phyloP scores from a whole-genome alignment of 495 filamentous ascomycete species.

The Achaetomiella virescens region DNA sequence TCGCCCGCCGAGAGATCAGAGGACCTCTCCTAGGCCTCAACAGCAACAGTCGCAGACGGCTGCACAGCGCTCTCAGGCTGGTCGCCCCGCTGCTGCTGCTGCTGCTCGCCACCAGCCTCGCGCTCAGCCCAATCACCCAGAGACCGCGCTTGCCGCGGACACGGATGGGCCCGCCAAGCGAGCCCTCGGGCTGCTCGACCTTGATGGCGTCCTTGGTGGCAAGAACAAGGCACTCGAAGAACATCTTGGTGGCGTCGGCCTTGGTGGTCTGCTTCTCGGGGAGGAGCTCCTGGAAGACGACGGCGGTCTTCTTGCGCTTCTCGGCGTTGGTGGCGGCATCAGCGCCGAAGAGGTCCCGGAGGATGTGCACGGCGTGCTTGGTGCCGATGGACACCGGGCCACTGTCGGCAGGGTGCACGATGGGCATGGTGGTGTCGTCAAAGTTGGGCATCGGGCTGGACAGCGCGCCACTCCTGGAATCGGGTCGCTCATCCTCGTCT shows the following conservation, averaged over 20 bases:
- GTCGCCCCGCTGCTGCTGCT: conserved; percentile 29
- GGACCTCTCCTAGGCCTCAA: conserved; percentile 17
- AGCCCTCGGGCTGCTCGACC: conserved; percentile 77
- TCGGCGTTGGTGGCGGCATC: conserved; percentile 53
- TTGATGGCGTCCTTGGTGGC: conserved; percentile 98
- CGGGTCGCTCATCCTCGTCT: conserved; percentile 47
- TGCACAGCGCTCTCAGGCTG: conserved; percentile 29
- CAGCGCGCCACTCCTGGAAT: conserved; percentile 20
- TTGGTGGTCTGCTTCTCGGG: conserved; percentile 71
- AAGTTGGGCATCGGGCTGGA: conserved; percentile 48
- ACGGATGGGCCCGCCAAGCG: conserved; percentile 68
- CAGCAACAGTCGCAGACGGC: conserved; percentile 22
- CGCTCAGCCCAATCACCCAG: conserved; percentile 93
- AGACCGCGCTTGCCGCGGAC: conserved; percentile 83
- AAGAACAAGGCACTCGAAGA: conserved; percentile 91
- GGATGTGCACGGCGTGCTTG: conserved; percentile 90
- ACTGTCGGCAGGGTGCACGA: conserved; percentile 71
- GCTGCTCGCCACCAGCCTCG: conserved; percentile 55
- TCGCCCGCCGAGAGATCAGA: not conserved
- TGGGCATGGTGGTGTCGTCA: conserved; percentile 68
- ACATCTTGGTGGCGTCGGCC: conserved; percentile 96
- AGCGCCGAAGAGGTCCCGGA: conserved; percentile 76
- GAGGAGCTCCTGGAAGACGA: conserved; percentile 86
- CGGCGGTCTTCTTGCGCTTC: conserved; percentile 66
- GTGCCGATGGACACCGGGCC: conserved; percentile 83